phyloP scores from a whole-genome alignment of 2,329 filamentous ascomycete genomes.

The Zymoseptoria passerinii region DNA sequence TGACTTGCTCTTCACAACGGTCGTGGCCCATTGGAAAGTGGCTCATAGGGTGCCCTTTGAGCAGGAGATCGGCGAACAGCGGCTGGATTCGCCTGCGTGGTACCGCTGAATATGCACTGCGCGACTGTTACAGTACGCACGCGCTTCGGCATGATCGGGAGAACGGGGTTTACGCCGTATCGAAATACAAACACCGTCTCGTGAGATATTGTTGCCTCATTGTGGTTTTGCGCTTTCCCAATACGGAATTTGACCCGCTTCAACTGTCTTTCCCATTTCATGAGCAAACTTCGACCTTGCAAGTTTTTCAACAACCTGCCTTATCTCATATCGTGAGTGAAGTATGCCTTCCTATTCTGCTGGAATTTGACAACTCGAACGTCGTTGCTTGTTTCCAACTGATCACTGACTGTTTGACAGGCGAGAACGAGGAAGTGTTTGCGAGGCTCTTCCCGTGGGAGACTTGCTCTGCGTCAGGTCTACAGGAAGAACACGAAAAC shows the following conservation, averaged over 20 bases:
- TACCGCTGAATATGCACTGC: too few species aligned
- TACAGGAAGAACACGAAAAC: background rate
- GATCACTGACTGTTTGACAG: background rate
- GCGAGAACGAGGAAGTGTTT: background rate
- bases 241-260: background rate
- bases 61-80: too few species aligned
- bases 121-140: too few species aligned
- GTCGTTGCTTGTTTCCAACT: background rate
- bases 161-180: too few species aligned
- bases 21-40: too few species aligned
- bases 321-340: background rate
- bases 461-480: too few species aligned
- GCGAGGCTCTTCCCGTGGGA: background rate
- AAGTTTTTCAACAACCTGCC: background rate
- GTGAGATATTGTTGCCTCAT: too few species aligned
- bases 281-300: background rate
- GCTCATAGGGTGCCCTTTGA: too few species aligned
- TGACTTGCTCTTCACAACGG: too few species aligned
- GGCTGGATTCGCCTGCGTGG: too few species aligned
- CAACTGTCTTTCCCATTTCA: background rate
- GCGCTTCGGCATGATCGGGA: too few species aligned
- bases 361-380: background rate
- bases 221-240: background rate
- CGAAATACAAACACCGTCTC: too few species aligned
- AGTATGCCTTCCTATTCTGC: background rate